phyloP scores from a whole-genome alignment of 1,284 basidiomycete genomes.

The Puccinia novopanici region DNA sequence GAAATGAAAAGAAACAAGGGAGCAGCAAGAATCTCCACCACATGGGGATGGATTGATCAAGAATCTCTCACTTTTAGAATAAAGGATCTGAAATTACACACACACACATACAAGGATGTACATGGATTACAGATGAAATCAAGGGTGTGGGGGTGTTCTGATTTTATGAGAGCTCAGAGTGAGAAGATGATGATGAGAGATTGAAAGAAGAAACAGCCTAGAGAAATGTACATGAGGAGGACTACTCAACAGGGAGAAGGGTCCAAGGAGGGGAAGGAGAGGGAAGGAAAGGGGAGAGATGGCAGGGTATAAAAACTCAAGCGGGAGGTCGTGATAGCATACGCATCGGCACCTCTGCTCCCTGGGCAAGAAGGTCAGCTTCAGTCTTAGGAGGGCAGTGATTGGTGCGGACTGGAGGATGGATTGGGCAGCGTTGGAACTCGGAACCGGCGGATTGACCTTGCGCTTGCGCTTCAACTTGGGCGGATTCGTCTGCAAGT shows the following conservation, averaged over 20 bases:
- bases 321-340: not conserved
- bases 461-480: conserved; percentile 24
- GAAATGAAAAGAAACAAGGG: not conserved
- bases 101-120: not conserved
- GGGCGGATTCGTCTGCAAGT: not conserved
- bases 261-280: not conserved
- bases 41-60: no score
- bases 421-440: not conserved
- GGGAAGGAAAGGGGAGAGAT: not conserved
- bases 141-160: not conserved
- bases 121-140: not conserved
- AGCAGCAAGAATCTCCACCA: no score
- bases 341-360: not conserved
- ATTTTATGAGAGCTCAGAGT: no score
- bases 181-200: no score
- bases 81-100: not conserved
- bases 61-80: not conserved
- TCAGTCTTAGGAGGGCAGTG: not conserved
- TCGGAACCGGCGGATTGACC: not conserved
- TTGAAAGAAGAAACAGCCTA: no score
- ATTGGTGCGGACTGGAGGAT: not conserved
- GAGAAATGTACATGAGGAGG: no score
- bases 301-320: not conserved
- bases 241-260: no score
- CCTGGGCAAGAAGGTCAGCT: not conserved